Evolutionary conservation across 257 asterid species (phyloP), one percentile per base, ranked within the genome.

Genomic region (Buddleja alternifolia): DNA sequence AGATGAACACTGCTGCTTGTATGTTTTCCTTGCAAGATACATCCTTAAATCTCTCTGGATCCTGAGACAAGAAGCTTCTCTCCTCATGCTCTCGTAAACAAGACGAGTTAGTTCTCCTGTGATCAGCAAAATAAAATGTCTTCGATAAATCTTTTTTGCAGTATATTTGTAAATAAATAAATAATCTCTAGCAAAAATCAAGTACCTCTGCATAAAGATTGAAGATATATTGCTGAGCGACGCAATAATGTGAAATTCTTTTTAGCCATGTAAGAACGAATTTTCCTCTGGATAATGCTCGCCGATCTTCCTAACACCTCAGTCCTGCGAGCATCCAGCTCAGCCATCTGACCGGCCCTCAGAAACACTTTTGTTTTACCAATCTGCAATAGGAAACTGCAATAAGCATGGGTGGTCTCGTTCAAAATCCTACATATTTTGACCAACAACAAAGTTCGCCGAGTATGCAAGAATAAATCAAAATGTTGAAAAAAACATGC

Each of bases 361-460:
- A 86, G 73, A 74, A 86, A 86, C 69, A 86, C 90, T 73, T 86
- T 91, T 47, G 98, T 89, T 80, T 91, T 94, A 72, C 99, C 99
- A 73, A 94, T 94, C 99, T 94, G 80, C 81, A 83, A 78, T 77
- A 73, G 70, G 29, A 70, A 79, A 73, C 41, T 42, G 71, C 60
- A 77, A 72, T 40, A 68, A 58, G 21, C 46, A 21, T 39, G 63
- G 58, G 21, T 39, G 12, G n/a, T 54, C 5, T 36, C 54, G 36
- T 51, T 39, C 24, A 8, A 54, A n/a, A 9, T 29, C 34, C 5
- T 29, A 29, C 2, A 29, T 29, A 29, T 29, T 29, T 29, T n/a
- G n/a, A 29, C 34, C 8, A 0, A 9, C 9, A 17, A 48, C 2
- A 23, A 16, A 8, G 48, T 5, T 24, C 20, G 17, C 34, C 34